Conservation (phyloP, 305 asterid species). For the Rubia tinctorum region DNA sequence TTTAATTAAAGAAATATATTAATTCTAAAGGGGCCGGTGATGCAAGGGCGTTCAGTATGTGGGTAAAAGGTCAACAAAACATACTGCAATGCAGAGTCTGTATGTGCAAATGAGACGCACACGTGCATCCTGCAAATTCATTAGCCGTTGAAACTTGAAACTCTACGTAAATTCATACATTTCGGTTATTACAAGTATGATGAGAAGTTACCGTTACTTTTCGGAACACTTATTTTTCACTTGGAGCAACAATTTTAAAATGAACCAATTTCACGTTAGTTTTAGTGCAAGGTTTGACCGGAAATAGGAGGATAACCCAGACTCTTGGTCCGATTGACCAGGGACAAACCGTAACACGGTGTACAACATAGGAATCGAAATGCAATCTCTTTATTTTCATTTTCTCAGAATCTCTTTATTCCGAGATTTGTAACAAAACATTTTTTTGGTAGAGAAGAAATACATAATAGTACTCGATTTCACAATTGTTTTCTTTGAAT, state of each 20-base stretch:
- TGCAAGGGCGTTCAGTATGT: no score
- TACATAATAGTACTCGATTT: no score
- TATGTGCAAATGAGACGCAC: neutral
- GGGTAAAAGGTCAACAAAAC: neutral
- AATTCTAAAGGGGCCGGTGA: no score
- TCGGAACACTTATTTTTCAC: neutral
- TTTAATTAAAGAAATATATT: no score
- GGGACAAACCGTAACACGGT: conserved; percentile 24
- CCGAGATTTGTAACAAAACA: no score
- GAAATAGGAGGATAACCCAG: conserved; percentile 9
- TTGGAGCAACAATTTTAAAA: neutral
- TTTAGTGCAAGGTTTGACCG: conserved; percentile 8
- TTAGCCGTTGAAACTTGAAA: conserved; percentile 3
- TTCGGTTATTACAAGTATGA: no score
- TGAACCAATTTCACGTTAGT: neutral
- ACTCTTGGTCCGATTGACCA: conserved; percentile 41
- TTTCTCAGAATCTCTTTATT: no score
- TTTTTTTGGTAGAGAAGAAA: no score
- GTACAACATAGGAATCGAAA: conserved; percentile 4
- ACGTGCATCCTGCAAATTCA: conserved; percentile 9
- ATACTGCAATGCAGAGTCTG: neutral
- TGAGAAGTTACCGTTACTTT: neutral
- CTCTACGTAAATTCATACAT: neutral
- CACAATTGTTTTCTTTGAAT: no score
- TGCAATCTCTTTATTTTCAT: neutral